Base-by-base conservation (phyloP, 2,329 filamentous ascomycete genomes). In the Dothiorella sarmentorum region DNA sequence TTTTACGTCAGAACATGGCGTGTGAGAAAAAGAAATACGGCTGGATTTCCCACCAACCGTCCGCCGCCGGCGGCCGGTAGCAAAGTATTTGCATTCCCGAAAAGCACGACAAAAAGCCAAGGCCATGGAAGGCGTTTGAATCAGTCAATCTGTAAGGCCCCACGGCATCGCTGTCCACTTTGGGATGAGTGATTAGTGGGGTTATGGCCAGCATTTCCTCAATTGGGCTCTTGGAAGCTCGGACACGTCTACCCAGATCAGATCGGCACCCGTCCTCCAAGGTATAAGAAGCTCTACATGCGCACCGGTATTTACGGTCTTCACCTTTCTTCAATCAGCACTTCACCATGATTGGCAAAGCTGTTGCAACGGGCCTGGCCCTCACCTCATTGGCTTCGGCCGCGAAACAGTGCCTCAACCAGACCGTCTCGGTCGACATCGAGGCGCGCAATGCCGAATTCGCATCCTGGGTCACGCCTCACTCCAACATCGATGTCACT, bases 401-500 rank as follows among this genome's bases (percentile, higher is more conserved):
- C 37, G 18, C 44, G 27, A 59, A 59, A 38, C 49, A 40, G n/a
- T 59, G 57, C 27, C 24, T 59, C 18, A 53, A 45, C 38, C 57
- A 59, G 20, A 59, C 45, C 7, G 47, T 59, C n/a, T 38, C 57
- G 20, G 57, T 59, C 13, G 49, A 49, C 20, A 53, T 59, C 11
- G 38, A 42, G n/a, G 17, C 57, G 7, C 57, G 45, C 22, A 59
- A 53, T 43, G 45, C 37, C 27, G 29, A 26, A 11, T 59, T 53
- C 13, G 45, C 35, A 13, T 24, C 29, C 45, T 9, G 20, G 18
- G 18, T 22, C 10, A 44, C 40, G 11, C 57, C 57, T 9, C 47
- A 35, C 29, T 20, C 33, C 69, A 80, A 85, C 63, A 75, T 85
- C 31, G 83, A 87, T 2, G 80, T 81, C 1, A 81, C 81, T 11